phyloP scores from a whole-genome alignment of 2,329 filamentous ascomycete genomes.

The Talaromyces piceae region DNA sequence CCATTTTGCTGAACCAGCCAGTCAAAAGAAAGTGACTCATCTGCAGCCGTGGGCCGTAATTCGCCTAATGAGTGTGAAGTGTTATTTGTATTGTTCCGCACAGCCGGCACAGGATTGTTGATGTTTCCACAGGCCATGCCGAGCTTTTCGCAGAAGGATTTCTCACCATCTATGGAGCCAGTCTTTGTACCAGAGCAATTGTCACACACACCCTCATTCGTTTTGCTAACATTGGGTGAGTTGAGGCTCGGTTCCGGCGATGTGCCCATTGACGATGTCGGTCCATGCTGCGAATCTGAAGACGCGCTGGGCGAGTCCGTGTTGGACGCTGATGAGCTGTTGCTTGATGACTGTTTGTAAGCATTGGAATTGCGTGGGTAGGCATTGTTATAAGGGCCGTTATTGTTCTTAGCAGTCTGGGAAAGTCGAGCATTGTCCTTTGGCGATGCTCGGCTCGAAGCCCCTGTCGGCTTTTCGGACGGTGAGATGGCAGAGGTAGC shows the following conservation, averaged over 20 bases:
- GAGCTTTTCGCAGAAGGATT: constrained; percentile 38
- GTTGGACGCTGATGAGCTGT: constrained; percentile 30
- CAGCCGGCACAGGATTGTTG: constrained; percentile 37
- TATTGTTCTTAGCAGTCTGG: constrained; percentile 9
- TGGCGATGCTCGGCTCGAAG: constrained; percentile 22
- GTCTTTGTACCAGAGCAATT: constrained; percentile 21
- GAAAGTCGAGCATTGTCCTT: constrained; percentile 5
- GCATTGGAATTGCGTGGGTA: constrained; percentile 10
- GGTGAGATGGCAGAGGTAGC: constrained; percentile 17
- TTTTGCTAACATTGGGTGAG: constrained; percentile 33
- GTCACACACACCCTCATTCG: constrained; percentile 20
- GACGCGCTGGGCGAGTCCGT: constrained; percentile 43
- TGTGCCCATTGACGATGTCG: constrained; percentile 42
- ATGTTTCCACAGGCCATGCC: constrained; percentile 40
- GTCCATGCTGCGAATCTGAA: constrained; percentile 40
- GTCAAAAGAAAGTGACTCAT: constrained; percentile 38
- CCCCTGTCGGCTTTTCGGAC: constrained; percentile 21
- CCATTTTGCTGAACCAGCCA: constrained; percentile 75
- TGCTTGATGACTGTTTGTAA: constrained; percentile 16
- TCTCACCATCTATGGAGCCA: constrained; percentile 33
- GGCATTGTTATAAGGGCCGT: not conserved
- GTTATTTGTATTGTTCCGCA: constrained; percentile 23
- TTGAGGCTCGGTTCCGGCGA: constrained; percentile 41
- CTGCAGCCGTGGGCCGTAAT: constrained; percentile 10
- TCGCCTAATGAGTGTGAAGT: constrained; percentile 22